These are phyloP conservation scores for Phaeodactylum tricornutum DNA, from an alignment of 108 stramenopile species.

Conservation along the genomic window DNA sequence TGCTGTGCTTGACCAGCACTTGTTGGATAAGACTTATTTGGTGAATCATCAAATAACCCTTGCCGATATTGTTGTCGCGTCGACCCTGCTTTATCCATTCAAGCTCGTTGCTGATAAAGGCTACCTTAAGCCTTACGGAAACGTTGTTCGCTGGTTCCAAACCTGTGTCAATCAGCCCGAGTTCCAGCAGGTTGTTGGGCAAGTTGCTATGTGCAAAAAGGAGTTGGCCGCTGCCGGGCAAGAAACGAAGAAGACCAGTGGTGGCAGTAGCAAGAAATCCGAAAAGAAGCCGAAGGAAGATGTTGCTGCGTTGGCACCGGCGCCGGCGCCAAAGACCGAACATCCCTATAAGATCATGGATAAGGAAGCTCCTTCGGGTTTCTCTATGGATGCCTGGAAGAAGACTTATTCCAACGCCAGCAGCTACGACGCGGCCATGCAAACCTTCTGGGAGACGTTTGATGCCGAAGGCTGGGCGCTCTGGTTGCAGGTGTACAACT, in stretches of 20 bases:
- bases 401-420: constrained; percentile 56
- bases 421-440: constrained; percentile 54
- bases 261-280: constrained; percentile 2
- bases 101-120: constrained; percentile 65
- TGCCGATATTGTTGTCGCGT: constrained; percentile 83
- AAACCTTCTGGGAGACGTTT: constrained; percentile 61
- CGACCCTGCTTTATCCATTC: constrained; percentile 84
- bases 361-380: constrained; percentile 37
- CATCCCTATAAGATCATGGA: constrained; percentile 65
- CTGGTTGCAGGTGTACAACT: constrained; percentile 63
- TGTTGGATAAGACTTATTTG: constrained; percentile 43
- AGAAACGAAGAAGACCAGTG: not conserved
- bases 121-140: constrained; percentile 51
- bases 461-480: constrained; percentile 58
- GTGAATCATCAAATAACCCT: constrained; percentile 78
- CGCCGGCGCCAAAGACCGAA: constrained; percentile 31
- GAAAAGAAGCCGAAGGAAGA: constrained; percentile 41
- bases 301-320: constrained; percentile 16
- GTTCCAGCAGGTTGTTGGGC: constrained; percentile 75
- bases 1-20: constrained; percentile 46
- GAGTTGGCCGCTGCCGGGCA: constrained; percentile 31
- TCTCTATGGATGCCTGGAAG: constrained; percentile 58
- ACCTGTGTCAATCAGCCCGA: constrained; percentile 76
- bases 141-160: constrained; percentile 76
- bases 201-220: constrained; percentile 59